Percentiles rank a stretch among this genome's conserved stretches.
Evolutionary conservation across 2,329 filamentous ascomycete species (phyloP).

Genomic region (Verruconis gallopava): DNA sequence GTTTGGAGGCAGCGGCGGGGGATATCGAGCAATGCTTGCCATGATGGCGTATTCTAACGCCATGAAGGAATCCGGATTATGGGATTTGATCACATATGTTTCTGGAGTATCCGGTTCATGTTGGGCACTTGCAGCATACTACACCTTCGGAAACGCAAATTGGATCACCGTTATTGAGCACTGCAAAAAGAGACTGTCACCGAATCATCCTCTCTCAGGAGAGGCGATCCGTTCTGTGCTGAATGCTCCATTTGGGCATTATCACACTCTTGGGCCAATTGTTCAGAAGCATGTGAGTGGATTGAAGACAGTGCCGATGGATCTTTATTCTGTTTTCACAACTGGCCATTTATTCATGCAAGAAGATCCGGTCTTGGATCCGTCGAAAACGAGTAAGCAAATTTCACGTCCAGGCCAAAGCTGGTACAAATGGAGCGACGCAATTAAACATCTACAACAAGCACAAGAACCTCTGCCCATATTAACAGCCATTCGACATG

Average conservation of each 20-base stretch:
- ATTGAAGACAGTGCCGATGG: conserved; percentile 20
- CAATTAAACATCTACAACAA: conserved; percentile 16
- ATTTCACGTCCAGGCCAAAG: conserved; percentile 8
- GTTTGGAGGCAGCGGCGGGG: no score
- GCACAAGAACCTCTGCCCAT: conserved; percentile 17
- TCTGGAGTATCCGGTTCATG: conserved; percentile 21
- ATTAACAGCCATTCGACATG: conserved; percentile 18
- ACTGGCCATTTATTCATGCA: conserved; percentile 21
- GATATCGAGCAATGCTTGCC: no score
- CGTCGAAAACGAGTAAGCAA: conserved; percentile 15
- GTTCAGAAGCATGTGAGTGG: conserved; percentile 20
- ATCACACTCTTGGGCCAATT: conserved; percentile 18
- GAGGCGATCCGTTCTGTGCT: conserved; percentile 20
- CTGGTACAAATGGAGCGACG: conserved; percentile 20
- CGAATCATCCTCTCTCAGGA: conserved; percentile 20
- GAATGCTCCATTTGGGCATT: conserved; percentile 16
- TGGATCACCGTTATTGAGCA: conserved; percentile 23
- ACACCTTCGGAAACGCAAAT: no score
- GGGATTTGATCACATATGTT: no score
- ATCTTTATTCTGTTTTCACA: conserved; percentile 21
- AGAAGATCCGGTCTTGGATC: conserved; percentile 15
- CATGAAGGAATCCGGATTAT: no score
- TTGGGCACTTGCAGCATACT: conserved; percentile 19
- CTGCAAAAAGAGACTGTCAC: conserved; percentile 21
- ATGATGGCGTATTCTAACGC: no score